Evolutionary conservation across 2,329 filamentous ascomycete genomes (phyloP), one percentile per base, ranked within the genome.

Genomic region (Chalara sp.): DNA sequence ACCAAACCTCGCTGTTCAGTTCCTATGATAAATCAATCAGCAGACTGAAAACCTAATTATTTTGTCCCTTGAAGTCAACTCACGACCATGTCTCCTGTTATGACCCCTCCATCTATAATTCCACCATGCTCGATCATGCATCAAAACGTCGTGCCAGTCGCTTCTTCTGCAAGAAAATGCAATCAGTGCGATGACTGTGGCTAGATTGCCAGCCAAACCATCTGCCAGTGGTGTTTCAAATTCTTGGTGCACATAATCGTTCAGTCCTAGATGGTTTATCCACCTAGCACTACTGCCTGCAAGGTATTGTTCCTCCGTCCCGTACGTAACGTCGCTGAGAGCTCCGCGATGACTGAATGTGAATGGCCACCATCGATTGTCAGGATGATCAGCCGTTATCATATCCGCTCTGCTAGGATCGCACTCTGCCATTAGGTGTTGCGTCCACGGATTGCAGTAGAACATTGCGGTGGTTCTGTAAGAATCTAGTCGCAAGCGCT

Each of bases 141-240:
- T 31, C 1, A 63, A 39, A 11, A 56, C 50, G 6, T 44, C 10
- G 6, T 50, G 13, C 6, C 62, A 47, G 6, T 33, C 5, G 2
- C 32, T n/a, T 10, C 41, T 29, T 3, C 6, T 12, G 21, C 61
- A 63, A 29, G 58, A 57, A 42, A 61, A 61, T 21, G 61, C 60
- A 13, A 63, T 32, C n/a, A 63, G 44, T 11, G 49, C 59, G 12
- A 63, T 47, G 4, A 63, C 6, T 4, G 56, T 55, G 29, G 57
- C 47, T 5, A 63, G 41, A 28, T 56, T 50, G 1, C 61, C 61
- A 12, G 56, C 50, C 5, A 63, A 47, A 29, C 58, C 58, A 4
- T 46, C 47, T 5, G 43, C 31, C 1, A 5, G 8, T 12, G 28
- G 33, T 6, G 44, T 40, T 6, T 32, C n/a, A 10, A 28, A 11